Base-by-base conservation (phyloP, 352 stramenopile species). In the Globisporangium lucens region DNA sequence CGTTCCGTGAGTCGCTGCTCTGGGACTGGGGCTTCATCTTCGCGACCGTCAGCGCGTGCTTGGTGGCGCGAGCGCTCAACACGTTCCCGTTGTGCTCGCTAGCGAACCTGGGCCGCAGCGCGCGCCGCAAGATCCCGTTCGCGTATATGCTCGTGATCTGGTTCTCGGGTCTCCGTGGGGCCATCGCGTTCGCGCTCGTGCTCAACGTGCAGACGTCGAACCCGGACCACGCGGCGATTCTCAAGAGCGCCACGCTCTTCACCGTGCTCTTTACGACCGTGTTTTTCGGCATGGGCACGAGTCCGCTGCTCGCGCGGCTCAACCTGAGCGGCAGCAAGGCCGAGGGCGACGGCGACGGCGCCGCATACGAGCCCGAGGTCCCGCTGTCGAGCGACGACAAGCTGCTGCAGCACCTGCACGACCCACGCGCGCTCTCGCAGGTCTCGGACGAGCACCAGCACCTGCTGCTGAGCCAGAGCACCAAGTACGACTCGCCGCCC, bases 111-210 rank as follows among this genome's bases (percentile, higher is more conserved):
- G 58, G 66, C 15, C 67, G 72, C 10, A 63, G 59, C 9, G 61
- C 53, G 27, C 49, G 55, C 15, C 63, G 60, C n/a, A 70, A 71
- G 63, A 83, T 83, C 53, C 76, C 76, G n/a, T 65, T 77, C 20
- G 56, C 51, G 49, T 75, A 80, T 61, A 79, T 79, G 76, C 20
- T 79, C 33, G 75, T 83, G 56, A 80, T 97, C 59, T 97, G 84
- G 83, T 95, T 96, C 66, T 83, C 84, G 13, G 90, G 90, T 4
- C 73, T 97, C 10, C 81, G 90, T 24, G 90, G 90, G 24, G 70
- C 90, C 51, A 87, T 97, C 30, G 87, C 89, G 9, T 97, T 94
- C 66, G 85, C 87, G 17, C 80, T 89, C 29, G 71, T 69, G 33
- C 64, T 82, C 4, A 82, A 80, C 52, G 68, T 79, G 8, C 53